Conservation (phyloP, 805 yeast species). For the Hanseniaspora pseudoguilliermondii region DNA sequence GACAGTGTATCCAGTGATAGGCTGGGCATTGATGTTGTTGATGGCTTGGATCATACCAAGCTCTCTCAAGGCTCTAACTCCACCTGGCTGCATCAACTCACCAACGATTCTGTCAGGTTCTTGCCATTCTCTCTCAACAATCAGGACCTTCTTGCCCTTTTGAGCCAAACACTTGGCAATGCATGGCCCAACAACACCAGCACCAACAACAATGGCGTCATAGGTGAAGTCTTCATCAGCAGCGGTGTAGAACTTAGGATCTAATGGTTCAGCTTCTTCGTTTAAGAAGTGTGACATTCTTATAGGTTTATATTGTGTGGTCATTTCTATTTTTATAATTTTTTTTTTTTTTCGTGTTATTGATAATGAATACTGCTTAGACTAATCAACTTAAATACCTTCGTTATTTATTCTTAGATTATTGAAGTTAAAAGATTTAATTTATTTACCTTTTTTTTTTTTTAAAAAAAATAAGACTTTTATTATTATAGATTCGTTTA, state of each 20-base stretch:
- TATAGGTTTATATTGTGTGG: constrained; percentile 3
- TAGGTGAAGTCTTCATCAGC: constrained; percentile 30
- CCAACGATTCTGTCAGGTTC: constrained; percentile 96
- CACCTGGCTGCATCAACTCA: constrained; percentile 92
- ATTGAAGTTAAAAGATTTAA: too few species aligned
- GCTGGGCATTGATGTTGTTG: constrained; percentile 47
- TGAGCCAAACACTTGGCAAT: constrained; percentile 81
- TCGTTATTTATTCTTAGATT: too few species aligned
- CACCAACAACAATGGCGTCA: constrained; percentile 90
- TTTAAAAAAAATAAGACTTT: too few species aligned
- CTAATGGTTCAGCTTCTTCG: constrained; percentile 7
- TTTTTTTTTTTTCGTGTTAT: background rate
- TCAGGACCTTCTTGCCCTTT: constrained; percentile 69
- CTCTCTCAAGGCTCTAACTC: constrained; percentile 69
- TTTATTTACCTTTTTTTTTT: too few species aligned
- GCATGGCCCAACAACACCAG: constrained; percentile 96
- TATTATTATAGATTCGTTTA: too few species aligned
- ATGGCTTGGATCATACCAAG: constrained; percentile 63
- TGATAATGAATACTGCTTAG: background rate
- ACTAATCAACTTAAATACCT: too few species aligned
- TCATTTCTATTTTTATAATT: background rate
- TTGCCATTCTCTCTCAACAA: constrained; percentile 75
- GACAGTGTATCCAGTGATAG: constrained; percentile 69
- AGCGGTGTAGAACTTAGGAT: constrained; percentile 18
- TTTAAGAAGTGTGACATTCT: constrained; percentile 10